Evolutionary conservation across 768 basidiomycete species (phyloP), one percentile per base, ranked within the genome.

Genomic region (Tricholomella constricta): DNA sequence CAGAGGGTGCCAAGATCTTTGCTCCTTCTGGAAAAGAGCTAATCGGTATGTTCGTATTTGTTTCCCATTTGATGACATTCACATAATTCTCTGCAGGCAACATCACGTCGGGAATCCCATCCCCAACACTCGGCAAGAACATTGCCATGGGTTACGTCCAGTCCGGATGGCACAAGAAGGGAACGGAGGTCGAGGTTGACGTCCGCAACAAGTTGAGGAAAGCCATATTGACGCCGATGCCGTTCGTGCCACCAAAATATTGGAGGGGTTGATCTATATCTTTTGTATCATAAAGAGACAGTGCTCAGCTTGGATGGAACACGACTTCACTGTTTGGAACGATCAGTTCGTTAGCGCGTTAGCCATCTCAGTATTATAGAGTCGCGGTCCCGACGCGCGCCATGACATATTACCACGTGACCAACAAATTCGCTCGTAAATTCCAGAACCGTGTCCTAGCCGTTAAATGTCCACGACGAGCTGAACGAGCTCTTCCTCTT

Each of bases 31-130:
- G 76, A 15, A 66, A 72, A 10, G 81, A 89, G 49, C 71, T 73
- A 34, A 76, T 94, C 31, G 89, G 91, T 86, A 23, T 56, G 80
- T 73, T n/a, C 35, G n/a, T n/a, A 22, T 26, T 61, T 2, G 4
- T 46, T 14, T 17, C 34, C 14, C 58, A 35, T 46, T 56, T 27
- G 27, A 23, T 22, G 42, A 53, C 40, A 55, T 15, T 45, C 40
- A 35, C 26, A 26, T 15, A 11, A 36, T n/a, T n/a, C 42, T 23
- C 36, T 44, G 14, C 66, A 83, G 92, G 93, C 31, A 66, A 71
- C 11, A 82, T 98, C 41, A 99, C 95, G 0, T 98, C 94, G 0
- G 97, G 96, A 41, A 97, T 98, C 56, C 97, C 97, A 12, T 94
- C 94, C 0, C 96, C 95, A 0, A 88, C 92, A 1, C 75, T 94